phyloP scores from a whole-genome alignment of 106 monocot genomes.

The Dioscorea dumetorum region DNA sequence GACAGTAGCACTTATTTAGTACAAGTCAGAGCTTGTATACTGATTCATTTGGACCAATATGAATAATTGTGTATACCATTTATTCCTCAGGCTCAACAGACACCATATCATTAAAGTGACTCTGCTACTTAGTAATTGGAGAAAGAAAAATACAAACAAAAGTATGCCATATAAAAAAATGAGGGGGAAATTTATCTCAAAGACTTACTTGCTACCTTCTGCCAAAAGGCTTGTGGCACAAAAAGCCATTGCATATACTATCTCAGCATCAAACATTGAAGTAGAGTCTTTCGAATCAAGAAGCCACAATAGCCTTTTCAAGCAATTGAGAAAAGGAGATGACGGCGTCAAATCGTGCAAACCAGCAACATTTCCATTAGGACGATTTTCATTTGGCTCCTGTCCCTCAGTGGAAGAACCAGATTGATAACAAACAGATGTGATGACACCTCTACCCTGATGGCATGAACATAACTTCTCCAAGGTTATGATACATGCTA shows the following conservation, averaged over 20 bases:
- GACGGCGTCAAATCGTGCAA: conserved; percentile 25
- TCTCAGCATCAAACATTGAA: conserved; percentile 37
- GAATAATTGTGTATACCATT: too few relatives aligned
- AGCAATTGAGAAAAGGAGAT: conserved; percentile 71
- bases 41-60: too few relatives aligned
- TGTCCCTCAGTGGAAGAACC: conserved; percentile 14
- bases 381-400: conserved; percentile 18
- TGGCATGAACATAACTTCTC: conserved; percentile 46
- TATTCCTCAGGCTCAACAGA: too few relatives aligned
- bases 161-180: neutral
- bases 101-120: too few relatives aligned
- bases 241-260: conserved; percentile 40
- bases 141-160: too few relatives aligned
- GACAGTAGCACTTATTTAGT: too few relatives aligned
- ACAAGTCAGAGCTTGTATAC: too few relatives aligned
- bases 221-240: conserved; percentile 36
- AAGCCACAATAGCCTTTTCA: conserved; percentile 45
- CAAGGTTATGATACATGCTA: conserved; percentile 63
- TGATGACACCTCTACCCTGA: conserved; percentile 44
- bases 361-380: conserved; percentile 14
- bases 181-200: neutral
- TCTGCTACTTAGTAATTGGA: too few relatives aligned
- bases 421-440: conserved; percentile 22
- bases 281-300: conserved; percentile 32
- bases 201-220: conserved; percentile 51